A percentile compares a stretch with the other conserved stretches of the same genome.
phyloP scores from a whole-genome alignment of 768 basidiomycete species.

The Clitopilus passeckerianus region DNA sequence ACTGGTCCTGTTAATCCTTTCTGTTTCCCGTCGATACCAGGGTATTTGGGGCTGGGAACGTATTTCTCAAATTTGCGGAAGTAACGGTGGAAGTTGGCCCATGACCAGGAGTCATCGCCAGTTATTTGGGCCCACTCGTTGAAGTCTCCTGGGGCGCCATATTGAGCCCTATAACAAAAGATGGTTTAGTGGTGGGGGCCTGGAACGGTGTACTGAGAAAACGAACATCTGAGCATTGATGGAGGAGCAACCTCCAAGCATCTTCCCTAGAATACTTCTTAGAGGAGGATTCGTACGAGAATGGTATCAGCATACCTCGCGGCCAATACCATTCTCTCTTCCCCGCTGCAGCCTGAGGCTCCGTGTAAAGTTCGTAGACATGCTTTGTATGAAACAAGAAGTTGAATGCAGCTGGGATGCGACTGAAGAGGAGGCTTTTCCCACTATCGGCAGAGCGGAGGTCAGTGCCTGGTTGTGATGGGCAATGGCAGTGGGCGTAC shows the following conservation, averaged over 20 bases:
- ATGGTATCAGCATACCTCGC: conserved; percentile 37
- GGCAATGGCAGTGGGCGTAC: conserved; percentile 21
- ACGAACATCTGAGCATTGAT: conserved; percentile 55
- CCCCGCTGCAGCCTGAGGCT: conserved; percentile 46
- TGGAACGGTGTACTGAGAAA: not conserved
- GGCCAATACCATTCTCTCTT: conserved; percentile 56
- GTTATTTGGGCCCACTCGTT: conserved; percentile 57
- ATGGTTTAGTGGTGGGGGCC: not conserved
- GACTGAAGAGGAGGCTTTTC: conserved; percentile 29
- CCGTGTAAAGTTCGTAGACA: conserved; percentile 53
- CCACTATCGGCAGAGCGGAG: conserved; percentile 30
- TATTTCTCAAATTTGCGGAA: conserved; percentile 63
- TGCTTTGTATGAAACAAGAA: conserved; percentile 39
- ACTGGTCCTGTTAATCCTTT: conserved; percentile 51
- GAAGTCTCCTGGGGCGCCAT: conserved; percentile 63
- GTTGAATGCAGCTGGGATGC: conserved; percentile 38
- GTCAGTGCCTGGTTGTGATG: not conserved
- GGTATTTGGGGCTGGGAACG: conserved; percentile 37
- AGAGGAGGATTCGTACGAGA: not conserved
- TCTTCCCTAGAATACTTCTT: conserved; percentile 37
- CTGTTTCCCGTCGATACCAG: conserved; percentile 36
- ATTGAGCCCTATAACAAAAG: conserved; percentile 42
- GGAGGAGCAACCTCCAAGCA: conserved; percentile 71
- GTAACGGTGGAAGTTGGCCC: conserved; percentile 54
- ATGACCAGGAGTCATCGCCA: conserved; percentile 57